Base-by-base conservation (phyloP, 257 asterid genomes). In the Primulina tabacum region DNA sequence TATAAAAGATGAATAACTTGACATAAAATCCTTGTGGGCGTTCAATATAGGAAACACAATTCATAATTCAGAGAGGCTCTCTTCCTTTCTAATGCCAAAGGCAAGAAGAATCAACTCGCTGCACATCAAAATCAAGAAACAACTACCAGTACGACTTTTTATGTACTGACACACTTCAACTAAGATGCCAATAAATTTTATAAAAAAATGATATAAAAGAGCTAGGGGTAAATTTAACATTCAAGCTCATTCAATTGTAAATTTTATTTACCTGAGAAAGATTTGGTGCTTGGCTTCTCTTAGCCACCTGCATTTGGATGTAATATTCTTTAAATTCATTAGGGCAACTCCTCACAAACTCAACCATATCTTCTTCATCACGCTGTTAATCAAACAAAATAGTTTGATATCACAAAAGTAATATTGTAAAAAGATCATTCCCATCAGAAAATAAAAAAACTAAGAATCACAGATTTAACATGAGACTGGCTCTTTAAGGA, bases 241-340 rank as follows among this genome's bases (percentile, higher is more conserved):
- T 60, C 32, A 71, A 28, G 20, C 76, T 40, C 33, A 72, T 34
- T 69, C 20, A 50, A 60, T 33, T 24, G 59, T 53, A 61, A 62
- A 56, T 61, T 30, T 59, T 35, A 60, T 60, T 81, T 76, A 91
- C 99, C 96, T 89, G 93, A 72, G 96, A 90, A 71, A 77, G 96
- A 81, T 72, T 86, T 73, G 99, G 99, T 58, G 95, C 85, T 80
- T 85, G 99, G 82, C 93, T 94, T 88, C 99, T 94, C 82, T 94
- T 94, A 52, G 96, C 96, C 77, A 86, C 88, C 85, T 94, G 99
- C 99, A 94, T 91, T 78, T 94, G 99, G 80, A 88, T 86, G 85
- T 89, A 94, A 79, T 91, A 91, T 84, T 89, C 95, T 82, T 91
- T 91, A 73, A 89, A 94, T 79, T 91, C 97, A 12, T 88, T 75